Conservation (phyloP, 202 grass and related monocot species). For the Zizania palustris region DNA sequence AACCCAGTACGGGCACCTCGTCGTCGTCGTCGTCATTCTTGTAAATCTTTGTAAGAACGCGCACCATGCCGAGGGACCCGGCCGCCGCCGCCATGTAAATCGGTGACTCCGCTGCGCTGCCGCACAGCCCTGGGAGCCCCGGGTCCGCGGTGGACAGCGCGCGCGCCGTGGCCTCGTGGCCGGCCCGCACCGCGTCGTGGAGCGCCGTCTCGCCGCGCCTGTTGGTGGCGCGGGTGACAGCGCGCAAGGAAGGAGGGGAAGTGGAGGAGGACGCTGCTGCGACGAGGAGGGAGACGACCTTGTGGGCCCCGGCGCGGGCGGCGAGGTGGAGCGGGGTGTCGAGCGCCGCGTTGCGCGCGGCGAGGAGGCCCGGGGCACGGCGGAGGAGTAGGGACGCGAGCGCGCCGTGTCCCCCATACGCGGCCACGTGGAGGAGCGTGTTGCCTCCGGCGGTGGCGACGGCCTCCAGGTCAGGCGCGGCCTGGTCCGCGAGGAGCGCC, state of each 20-base stretch:
- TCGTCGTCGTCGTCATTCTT: slow-evolving; percentile 26
- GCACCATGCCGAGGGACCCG: slow-evolving; percentile 49
- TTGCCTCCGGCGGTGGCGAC: slow-evolving; percentile 43
- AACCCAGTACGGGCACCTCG: slow-evolving; percentile 22
- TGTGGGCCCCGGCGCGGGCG: slow-evolving; percentile 48
- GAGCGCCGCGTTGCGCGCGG: slow-evolving; percentile 46
- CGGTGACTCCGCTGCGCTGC: slow-evolving; percentile 40
- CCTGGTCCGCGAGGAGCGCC: slow-evolving; percentile 46
- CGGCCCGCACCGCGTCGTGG: too few relatives aligned
- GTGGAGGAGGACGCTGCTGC: not conserved
- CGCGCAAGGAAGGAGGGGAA: not conserved
- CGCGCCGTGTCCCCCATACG: slow-evolving; percentile 26
- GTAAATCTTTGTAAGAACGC: slow-evolving; percentile 31
- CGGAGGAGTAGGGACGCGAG: slow-evolving; percentile 45
- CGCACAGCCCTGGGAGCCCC: slow-evolving; percentile 28
- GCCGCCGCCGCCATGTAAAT: slow-evolving; percentile 52
- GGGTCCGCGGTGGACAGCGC: slow-evolving; percentile 40
- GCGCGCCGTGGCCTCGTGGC: slow-evolving; percentile 14
- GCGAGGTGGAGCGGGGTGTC: slow-evolving; percentile 63
- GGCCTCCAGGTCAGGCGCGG: slow-evolving; percentile 44
- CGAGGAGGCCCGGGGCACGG: slow-evolving; percentile 46
- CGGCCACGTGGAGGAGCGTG: slow-evolving; percentile 55
- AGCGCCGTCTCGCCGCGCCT: too few relatives aligned
- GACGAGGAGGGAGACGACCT: slow-evolving; percentile 45
- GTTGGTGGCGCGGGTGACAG: too few relatives aligned